Conservation (phyloP, 1,284 basidiomycete genomes). For the Ustilago crameri region DNA sequence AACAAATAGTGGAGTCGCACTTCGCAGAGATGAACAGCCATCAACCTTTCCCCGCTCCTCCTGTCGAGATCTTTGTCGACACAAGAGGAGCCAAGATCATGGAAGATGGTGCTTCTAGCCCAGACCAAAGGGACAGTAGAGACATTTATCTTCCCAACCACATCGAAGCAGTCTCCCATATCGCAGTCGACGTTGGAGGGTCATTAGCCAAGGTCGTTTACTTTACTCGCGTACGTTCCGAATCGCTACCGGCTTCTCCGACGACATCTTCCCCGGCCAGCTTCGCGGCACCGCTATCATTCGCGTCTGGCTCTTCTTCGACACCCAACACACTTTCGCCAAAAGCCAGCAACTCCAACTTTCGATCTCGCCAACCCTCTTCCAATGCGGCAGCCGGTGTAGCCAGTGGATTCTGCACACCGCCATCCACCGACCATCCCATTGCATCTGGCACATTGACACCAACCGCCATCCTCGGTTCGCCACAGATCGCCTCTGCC, state of each 20-base stretch:
- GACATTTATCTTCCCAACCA: constrained; percentile 68
- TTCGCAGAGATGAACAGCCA: constrained; percentile 37
- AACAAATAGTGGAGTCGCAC: too few species aligned
- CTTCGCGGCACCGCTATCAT: constrained; percentile 13
- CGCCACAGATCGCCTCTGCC: constrained; percentile 31
- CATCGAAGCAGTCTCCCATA: constrained; percentile 66
- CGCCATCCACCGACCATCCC: constrained; percentile 46
- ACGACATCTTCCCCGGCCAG: constrained; percentile 10
- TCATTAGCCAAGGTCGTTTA: constrained; percentile 98
- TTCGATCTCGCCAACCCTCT: constrained; percentile 46
- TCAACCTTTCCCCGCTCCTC: constrained; percentile 44
- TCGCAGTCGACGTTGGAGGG: constrained; percentile 77
- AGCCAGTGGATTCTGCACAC: constrained; percentile 33
- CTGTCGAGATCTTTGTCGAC: constrained; percentile 58
- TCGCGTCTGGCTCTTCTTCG: constrained; percentile 12
- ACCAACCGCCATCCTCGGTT: constrained; percentile 54
- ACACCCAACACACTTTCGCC: constrained; percentile 31
- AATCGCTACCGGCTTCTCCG: constrained; percentile 26
- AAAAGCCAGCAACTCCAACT: constrained; percentile 26
- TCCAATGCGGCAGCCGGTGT: constrained; percentile 10
- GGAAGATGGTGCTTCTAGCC: constrained; percentile 55
- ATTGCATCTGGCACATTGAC: constrained; percentile 57
- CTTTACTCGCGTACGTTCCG: constrained; percentile 75
- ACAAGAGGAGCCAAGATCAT: constrained; percentile 61
- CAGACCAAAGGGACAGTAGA: constrained; percentile 60